Evolutionary conservation across 257 asterid species (phyloP).

Genomic region (Solanum arcanum): DNA sequence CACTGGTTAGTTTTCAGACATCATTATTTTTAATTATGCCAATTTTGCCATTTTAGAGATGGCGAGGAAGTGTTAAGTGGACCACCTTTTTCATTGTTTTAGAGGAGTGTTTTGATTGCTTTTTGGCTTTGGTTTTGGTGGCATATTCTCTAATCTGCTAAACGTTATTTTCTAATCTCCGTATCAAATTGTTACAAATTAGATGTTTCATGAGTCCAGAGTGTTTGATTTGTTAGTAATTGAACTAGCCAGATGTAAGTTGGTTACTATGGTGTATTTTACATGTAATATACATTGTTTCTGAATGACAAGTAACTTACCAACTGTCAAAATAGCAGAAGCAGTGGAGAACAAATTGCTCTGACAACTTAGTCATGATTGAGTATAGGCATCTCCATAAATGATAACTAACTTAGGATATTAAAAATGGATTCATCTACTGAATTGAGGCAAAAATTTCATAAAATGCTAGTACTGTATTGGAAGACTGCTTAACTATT

Average conservation of each 20-base stretch:
- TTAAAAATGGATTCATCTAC: neutral
- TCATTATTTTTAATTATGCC: neutral
- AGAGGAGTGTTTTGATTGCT: neutral
- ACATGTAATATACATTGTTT: neutral
- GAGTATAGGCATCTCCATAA: neutral
- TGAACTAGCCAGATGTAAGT: neutral
- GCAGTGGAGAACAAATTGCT: neutral
- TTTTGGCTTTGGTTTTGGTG: neutral
- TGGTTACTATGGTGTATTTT: neutral
- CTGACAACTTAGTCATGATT: neutral
- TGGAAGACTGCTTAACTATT: neutral
- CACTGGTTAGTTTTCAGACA: conserved; percentile 45
- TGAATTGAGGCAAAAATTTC: neutral
- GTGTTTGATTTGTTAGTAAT: neutral
- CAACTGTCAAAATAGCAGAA: neutral
- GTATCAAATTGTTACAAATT: neutral
- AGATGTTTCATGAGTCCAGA: neutral
- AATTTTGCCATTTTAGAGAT: neutral
- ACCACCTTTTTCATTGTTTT: neutral
- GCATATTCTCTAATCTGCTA: neutral
- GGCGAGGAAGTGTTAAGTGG: neutral
- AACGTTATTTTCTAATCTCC: neutral
- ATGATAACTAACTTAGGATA: neutral
- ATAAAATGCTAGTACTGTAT: neutral
- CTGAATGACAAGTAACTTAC: neutral